These are phyloP conservation scores for Stagonosporopsis cucurbitacearum DNA, from an alignment of 2,329 filamentous ascomycete genomes.

Conservation along the genomic window DNA sequence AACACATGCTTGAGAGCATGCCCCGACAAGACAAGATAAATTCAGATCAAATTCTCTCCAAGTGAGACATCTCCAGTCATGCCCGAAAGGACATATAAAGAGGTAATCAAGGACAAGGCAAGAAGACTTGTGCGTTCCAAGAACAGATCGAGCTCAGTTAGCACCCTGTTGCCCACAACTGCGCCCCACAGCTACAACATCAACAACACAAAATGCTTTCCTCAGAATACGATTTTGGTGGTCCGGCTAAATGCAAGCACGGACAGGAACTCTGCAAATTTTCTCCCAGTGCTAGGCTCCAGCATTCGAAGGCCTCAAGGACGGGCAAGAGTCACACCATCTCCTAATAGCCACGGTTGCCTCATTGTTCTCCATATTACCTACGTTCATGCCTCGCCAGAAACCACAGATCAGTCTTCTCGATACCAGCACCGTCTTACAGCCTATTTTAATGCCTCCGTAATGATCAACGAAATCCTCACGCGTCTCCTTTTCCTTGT, in stretches of 20 bases:
- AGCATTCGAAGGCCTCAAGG: not conserved
- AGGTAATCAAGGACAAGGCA: no score
- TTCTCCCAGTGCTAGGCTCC: not conserved
- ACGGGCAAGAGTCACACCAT: not conserved
- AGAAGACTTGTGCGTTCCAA: no score
- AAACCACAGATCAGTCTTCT: not conserved
- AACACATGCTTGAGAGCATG: no score
- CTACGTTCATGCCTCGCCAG: not conserved
- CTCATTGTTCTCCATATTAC: no score
- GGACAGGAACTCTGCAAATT: not conserved
- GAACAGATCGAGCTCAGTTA: not conserved
- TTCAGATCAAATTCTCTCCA: no score
- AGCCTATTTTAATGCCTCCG: not conserved
- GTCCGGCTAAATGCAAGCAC: not conserved
- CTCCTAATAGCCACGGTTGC: not conserved
- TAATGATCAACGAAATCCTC: not conserved
- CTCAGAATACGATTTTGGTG: not conserved
- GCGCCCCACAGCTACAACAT: not conserved
- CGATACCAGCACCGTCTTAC: not conserved
- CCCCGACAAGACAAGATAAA: no score
- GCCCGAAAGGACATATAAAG: no score
- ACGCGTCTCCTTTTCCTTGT: not conserved
- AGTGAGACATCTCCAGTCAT: no score
- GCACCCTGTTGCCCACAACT: no score
- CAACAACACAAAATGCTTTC: no score